A percentile compares a stretch with the other conserved stretches of the same genome.
phyloP scores from a whole-genome alignment of 306 rosid genomes.

The Vigna nakashimae region DNA sequence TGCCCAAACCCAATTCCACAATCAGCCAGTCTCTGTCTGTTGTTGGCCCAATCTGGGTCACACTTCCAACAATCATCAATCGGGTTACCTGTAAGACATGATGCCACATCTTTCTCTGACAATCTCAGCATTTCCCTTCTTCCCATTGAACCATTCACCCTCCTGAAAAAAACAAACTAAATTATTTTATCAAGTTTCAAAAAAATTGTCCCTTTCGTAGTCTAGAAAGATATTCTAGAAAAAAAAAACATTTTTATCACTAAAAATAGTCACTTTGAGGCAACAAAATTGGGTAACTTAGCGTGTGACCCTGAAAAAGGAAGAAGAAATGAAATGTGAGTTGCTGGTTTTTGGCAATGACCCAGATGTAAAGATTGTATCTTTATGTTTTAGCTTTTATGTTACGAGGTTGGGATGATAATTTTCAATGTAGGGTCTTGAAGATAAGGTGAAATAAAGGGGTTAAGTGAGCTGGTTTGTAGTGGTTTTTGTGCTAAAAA shows the following conservation, averaged over 20 bases:
- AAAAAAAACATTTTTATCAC: not conserved
- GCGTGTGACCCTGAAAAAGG: not conserved
- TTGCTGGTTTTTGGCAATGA: not conserved
- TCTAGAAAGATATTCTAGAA: not conserved
- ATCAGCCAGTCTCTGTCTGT: slow-evolving; percentile 86
- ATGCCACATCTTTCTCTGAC: slow-evolving; percentile 51
- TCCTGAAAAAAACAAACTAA: slow-evolving; percentile 46
- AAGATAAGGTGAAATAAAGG: not conserved
- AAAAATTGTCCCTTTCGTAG: not conserved
- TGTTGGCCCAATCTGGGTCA: slow-evolving; percentile 84
- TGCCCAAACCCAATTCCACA: slow-evolving; percentile 95
- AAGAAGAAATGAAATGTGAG: not conserved
- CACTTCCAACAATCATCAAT: slow-evolving; percentile 99
- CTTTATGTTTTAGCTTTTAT: not conserved
- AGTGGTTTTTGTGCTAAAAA: not conserved
- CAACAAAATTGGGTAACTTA: not conserved
- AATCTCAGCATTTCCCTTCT: slow-evolving; percentile 73
- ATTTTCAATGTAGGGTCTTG: slow-evolving; percentile 8
- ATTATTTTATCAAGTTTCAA: not conserved
- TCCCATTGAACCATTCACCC: slow-evolving; percentile 73
- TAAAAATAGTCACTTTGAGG: not conserved
- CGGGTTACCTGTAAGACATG: slow-evolving; percentile 89
- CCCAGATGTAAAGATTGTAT: not conserved
- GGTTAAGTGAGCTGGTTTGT: not conserved
- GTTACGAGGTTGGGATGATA: not conserved